Conservation (phyloP, 352 stramenopile species). For the Pythium monospermum region DNA sequence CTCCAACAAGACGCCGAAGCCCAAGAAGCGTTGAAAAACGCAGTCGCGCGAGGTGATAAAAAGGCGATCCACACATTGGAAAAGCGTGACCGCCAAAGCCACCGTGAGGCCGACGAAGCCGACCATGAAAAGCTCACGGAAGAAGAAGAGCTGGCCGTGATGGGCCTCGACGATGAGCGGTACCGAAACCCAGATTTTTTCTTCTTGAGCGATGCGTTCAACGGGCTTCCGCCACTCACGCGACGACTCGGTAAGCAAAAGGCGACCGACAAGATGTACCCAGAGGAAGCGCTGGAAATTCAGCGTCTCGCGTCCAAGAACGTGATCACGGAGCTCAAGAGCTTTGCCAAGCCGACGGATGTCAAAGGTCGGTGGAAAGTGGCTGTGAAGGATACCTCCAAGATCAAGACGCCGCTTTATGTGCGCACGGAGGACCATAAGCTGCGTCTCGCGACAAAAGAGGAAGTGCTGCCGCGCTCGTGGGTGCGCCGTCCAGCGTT, state of each 20-base stretch:
- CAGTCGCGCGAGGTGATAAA: conserved; percentile 41
- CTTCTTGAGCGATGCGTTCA: conserved; percentile 80
- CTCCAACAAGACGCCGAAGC: conserved; percentile 33
- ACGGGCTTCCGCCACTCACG: conserved; percentile 70
- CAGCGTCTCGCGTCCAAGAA: conserved; percentile 73
- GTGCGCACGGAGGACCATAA: conserved; percentile 48
- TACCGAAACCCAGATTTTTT: conserved; percentile 86
- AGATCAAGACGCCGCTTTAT: conserved; percentile 71
- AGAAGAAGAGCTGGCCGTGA: conserved; percentile 46
- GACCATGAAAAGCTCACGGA: conserved; percentile 53
- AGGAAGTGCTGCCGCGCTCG: conserved; percentile 72
- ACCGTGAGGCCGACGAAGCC: conserved; percentile 32
- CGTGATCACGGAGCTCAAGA: conserved; percentile 64
- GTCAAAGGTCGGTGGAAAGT: conserved; percentile 66
- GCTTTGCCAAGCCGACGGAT: conserved; percentile 65
- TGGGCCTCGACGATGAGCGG: conserved; percentile 59
- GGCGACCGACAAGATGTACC: conserved; percentile 74
- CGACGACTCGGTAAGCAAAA: conserved; percentile 79
- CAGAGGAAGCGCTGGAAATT: conserved; percentile 69
- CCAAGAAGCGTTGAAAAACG: conserved; percentile 37
- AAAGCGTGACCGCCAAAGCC: conserved; percentile 44
- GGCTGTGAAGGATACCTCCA: conserved; percentile 79
- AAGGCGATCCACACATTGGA: conserved; percentile 56
- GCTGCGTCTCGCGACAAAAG: conserved; percentile 66
- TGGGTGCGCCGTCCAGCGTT: conserved; percentile 74